Evolutionary conservation across 2,329 filamentous ascomycete genomes (phyloP), one percentile per base, ranked within the genome.

Genomic region (Diatrype stigma): DNA sequence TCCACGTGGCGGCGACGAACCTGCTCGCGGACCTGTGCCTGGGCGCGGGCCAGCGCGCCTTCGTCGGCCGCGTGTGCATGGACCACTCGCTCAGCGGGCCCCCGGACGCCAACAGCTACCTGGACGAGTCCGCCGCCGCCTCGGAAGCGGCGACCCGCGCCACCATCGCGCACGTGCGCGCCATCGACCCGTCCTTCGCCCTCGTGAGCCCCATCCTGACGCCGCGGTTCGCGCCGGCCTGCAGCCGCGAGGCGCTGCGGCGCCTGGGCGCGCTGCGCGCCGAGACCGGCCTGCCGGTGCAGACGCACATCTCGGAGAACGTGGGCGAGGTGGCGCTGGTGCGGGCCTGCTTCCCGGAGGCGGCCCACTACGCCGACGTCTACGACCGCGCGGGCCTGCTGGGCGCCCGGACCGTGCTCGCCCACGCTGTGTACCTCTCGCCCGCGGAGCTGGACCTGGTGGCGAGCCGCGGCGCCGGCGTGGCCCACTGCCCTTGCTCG

Each of bases 51-150:
- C 94, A 99, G 71, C 80, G 94, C 48, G 94, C 94, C 6, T 89
- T 97, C 57, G 82, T 99, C 38, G 94, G 94, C 30, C 80, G 94
- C 38, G 89, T 95, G n/a, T 96, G 92, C 75, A 97, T 99, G 94
- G 90, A 97, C 67, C 79, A 72, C 1, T 70, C 87, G 4, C n/a
- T n/a, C n/a, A n/a, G n/a, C n/a, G 86, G 84, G 35, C 92, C 92
- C 0, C 78, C 80, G n/a, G n/a, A n/a, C n/a, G n/a, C n/a, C n/a
- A n/a, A n/a, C 1, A 89, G 86, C 73, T 97, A 97, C 72, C 79
- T 84, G 21, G 94, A 99, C 66, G 80, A 80, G 51, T 84, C 80
- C 16, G 70, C 84, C 0, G 79, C 80, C 2, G 73, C 77, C 22
- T 78, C 84, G 0, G 50, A 90, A 0, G 59, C 67, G 2, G 77